A percentile compares a stretch with the other conserved stretches of the same genome.
Evolutionary conservation across 345 rosid genomes (phyloP).

Genomic region (Syzygium grande): DNA sequence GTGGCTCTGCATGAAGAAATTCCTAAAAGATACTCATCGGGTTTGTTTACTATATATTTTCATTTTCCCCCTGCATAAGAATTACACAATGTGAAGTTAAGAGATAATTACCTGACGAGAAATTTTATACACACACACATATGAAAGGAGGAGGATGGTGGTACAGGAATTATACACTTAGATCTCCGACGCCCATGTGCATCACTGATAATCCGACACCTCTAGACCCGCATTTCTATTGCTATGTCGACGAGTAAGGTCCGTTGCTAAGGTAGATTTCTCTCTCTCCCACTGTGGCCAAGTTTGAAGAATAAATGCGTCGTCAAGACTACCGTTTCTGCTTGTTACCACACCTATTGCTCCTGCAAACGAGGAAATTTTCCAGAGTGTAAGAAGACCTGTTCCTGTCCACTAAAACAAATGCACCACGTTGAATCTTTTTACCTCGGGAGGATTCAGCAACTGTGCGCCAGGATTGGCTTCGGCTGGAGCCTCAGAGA

Average conservation of each 20-base stretch:
- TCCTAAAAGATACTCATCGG: background rate
- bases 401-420: background rate
- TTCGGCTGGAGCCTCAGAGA: constrained; percentile 40
- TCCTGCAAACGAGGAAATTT: background rate
- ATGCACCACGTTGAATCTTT: background rate
- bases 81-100: background rate
- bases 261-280: background rate
- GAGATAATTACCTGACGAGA: background rate
- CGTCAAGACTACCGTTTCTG: background rate
- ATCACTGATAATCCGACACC: background rate
- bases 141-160: background rate
- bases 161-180: background rate
- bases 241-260: background rate
- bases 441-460: constrained; percentile 42
- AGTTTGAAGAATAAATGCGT: background rate
- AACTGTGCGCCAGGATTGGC: constrained; percentile 19
- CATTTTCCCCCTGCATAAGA: background rate
- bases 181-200: background rate
- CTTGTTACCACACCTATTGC: background rate
- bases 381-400: background rate
- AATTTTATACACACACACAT: background rate
- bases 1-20: background rate
- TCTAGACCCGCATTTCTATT: background rate
- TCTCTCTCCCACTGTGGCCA: background rate
- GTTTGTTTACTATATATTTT: background rate